A percentile compares a stretch with the other conserved stretches of the same genome.
These are phyloP conservation scores for Epichloe hybrida DNA, from an alignment of 2,329 filamentous ascomycete species.

Conservation along the genomic window DNA sequence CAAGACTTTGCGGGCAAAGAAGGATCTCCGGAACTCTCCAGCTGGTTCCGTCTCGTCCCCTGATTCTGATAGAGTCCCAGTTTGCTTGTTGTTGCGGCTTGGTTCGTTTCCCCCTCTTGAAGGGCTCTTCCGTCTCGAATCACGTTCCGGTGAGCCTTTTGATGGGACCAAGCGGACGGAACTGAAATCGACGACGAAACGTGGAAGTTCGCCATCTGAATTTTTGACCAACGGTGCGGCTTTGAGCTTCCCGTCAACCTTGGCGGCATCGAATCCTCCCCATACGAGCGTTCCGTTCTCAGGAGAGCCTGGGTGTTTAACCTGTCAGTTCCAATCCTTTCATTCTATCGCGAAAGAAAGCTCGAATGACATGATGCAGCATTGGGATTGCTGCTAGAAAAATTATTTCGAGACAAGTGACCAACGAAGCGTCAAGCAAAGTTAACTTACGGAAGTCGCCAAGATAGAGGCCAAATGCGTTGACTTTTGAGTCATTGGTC, in stretches of 20 bases:
- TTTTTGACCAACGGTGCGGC: neutral
- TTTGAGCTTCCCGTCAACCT: neutral
- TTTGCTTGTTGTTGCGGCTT: neutral
- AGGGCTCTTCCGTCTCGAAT: neutral
- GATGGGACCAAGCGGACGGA: neutral
- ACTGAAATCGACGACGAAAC: neutral
- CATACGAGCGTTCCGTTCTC: neutral
- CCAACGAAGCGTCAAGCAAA: neutral
- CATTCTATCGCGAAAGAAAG: neutral
- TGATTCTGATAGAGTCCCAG: neutral
- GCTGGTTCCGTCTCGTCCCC: neutral
- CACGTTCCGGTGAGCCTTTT: neutral
- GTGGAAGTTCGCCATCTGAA: neutral
- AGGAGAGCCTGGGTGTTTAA: neutral
- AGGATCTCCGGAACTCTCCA: neutral
- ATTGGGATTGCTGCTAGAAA: no score
- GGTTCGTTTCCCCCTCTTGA: neutral
- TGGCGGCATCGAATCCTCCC: constrained; percentile 2
- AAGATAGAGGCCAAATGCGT: neutral
- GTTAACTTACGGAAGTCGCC: constrained; percentile 2
- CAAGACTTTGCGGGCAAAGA: neutral
- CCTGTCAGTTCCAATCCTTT: neutral
- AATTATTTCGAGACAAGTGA: neutral
- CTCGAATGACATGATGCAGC: no score
- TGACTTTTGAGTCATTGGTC: neutral